Percentiles rank a stretch among this genome's conserved stretches.
phyloP scores from a whole-genome alignment of 2,329 filamentous ascomycete genomes.

The Trichophyton simii region DNA sequence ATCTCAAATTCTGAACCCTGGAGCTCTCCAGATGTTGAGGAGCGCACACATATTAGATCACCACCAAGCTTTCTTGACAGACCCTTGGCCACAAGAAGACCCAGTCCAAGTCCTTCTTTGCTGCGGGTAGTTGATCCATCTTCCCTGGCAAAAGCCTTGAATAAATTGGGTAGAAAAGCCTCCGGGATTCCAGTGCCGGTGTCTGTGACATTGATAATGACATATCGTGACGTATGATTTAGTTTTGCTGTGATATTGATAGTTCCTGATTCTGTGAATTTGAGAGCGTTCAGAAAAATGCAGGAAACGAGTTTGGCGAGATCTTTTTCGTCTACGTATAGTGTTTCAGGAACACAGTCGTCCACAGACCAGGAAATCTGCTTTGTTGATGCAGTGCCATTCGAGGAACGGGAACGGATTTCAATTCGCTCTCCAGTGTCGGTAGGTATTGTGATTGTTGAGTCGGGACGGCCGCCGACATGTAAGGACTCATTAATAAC shows the following conservation, averaged over 20 bases:
- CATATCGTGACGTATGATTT: conserved; percentile 39
- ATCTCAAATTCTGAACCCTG: conserved; percentile 59
- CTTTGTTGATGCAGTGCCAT: conserved; percentile 31
- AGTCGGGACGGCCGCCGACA: conserved; percentile 37
- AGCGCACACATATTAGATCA: conserved; percentile 52
- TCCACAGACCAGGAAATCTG: conserved; percentile 39
- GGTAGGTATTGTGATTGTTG: conserved; percentile 33
- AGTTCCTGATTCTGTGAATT: conserved; percentile 54
- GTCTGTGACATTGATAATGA: conserved; percentile 51
- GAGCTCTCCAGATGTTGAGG: conserved; percentile 47
- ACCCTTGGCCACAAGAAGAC: conserved; percentile 59
- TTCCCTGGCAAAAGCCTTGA: conserved; percentile 57
- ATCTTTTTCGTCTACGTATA: conserved; percentile 49
- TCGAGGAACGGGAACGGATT: conserved; percentile 32
- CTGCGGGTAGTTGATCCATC: conserved; percentile 55
- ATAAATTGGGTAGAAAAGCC: conserved; percentile 53
- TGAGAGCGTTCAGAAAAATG: conserved; percentile 54
- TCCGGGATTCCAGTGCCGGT: conserved; percentile 57
- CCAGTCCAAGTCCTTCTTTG: conserved; percentile 56
- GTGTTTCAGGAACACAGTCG: conserved; percentile 33
- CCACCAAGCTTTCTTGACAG: conserved; percentile 56
- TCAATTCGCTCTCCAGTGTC: conserved; percentile 35
- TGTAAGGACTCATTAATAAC: conserved; percentile 38
- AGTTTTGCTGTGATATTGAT: conserved; percentile 46
- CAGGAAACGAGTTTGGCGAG: conserved; percentile 52